These are phyloP conservation scores for Solanum clarkiae DNA, from an alignment of 257 asterid species.

Conservation along the genomic window DNA sequence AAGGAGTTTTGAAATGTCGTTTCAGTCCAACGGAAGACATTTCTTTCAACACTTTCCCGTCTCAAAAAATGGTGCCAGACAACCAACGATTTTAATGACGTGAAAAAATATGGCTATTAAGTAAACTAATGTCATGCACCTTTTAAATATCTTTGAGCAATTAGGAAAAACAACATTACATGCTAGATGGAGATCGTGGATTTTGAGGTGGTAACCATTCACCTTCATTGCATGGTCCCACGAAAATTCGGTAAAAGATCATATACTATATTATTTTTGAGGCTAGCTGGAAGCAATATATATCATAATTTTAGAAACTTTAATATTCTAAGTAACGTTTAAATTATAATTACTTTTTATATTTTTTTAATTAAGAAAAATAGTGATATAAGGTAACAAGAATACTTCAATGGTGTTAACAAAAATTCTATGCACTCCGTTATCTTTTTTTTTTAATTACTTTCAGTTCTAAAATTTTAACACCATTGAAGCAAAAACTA, in stretches of 20 bases:
- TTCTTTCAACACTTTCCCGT: not conserved
- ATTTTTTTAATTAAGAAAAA: no score
- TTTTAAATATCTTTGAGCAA: slow-evolving; percentile 6
- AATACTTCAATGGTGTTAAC: no score
- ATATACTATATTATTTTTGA: not conserved
- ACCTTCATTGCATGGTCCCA: not conserved
- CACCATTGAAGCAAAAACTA: no score
- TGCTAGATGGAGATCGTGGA: slow-evolving; percentile 16
- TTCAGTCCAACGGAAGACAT: not conserved
- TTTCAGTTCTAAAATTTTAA: no score
- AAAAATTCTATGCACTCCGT: no score
- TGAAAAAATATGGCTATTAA: slow-evolving; percentile 5
- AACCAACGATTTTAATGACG: not conserved
- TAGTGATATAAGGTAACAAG: no score
- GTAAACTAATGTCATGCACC: slow-evolving; percentile 16
- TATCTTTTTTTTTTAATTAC: no score
- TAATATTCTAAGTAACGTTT: not conserved
- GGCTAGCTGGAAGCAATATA: not conserved
- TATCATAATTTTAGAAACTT: not conserved
- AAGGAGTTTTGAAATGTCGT: not conserved
- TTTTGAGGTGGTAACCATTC: slow-evolving; percentile 11
- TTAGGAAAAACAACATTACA: not conserved
- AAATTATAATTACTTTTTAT: no score
- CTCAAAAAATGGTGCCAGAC: not conserved
- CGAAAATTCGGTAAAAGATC: not conserved